Conservation (phyloP, 768 basidiomycete species). For the Lactarius vividus region DNA sequence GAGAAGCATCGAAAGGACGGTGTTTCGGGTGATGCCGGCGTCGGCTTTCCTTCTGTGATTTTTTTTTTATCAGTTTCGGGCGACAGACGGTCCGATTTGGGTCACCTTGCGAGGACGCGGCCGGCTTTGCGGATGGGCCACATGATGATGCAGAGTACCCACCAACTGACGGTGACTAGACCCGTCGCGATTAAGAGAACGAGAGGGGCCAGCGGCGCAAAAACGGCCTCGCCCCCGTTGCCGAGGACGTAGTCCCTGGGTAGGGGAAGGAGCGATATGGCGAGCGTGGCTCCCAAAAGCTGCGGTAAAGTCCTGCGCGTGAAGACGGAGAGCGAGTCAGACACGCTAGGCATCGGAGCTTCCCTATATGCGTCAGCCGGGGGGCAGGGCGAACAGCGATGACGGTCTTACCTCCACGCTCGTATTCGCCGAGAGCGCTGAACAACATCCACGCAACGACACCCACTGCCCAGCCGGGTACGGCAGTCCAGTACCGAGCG, state of each 20-base stretch:
- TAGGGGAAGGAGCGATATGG: conserved; percentile 55
- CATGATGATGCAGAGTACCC: conserved; percentile 47
- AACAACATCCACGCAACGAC: conserved; percentile 60
- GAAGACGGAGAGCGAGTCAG: conserved; percentile 50
- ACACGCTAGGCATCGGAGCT: conserved; percentile 48
- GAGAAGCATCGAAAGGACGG: conserved; percentile 51
- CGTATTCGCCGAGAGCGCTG: conserved; percentile 43
- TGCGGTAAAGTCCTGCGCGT: conserved; percentile 38
- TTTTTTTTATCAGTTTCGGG: not conserved
- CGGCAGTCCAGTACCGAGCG: conserved; percentile 68
- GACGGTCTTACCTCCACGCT: conserved; percentile 30
- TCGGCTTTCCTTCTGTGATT: conserved; percentile 32
- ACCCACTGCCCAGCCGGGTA: conserved; percentile 73
- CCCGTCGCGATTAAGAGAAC: conserved; percentile 62
- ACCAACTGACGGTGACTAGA: conserved; percentile 60
- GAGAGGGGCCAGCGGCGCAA: conserved; percentile 54
- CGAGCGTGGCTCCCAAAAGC: conserved; percentile 44
- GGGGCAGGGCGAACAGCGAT: not conserved
- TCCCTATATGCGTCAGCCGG: not conserved
- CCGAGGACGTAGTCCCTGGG: conserved; percentile 58
- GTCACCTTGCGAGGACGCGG: conserved; percentile 29
- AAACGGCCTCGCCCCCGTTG: conserved; percentile 47
- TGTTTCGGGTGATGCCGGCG: conserved; percentile 29
- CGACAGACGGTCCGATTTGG: not conserved
- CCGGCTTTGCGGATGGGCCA: conserved; percentile 42